Base-by-base conservation (phyloP, 768 basidiomycete species). In the Cantharellus anzutake region DNA sequence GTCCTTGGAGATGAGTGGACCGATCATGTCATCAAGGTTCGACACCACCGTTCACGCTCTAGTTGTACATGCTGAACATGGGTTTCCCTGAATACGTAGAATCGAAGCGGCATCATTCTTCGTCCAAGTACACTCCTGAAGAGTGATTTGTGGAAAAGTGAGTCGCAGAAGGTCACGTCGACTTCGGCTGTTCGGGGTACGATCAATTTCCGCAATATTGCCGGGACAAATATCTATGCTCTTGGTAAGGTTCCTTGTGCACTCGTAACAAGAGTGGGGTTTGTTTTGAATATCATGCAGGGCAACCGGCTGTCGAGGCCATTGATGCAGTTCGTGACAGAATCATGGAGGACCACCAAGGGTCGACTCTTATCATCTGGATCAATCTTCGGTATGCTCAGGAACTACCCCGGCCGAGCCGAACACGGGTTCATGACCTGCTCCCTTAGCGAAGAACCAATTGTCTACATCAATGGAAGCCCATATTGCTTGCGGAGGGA, bases 1-100 rank as follows among this genome's bases (percentile, higher is more conserved):
- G 80, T 96, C 51, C 73, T 93, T 1, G 94, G 91, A 3, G 93
- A 97, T 67, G 96, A 99, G 69, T 98, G 90, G 73, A 90, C 89
- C 2, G 86, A 88, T 48, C 88, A 93, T 68, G 90, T 98, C 51
- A 81, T 99, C 40, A 85, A 85, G 76, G 88, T 86, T 60, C 38
- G 75, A 16, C 44, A 11, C 44, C 29, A 11, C 44, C 11, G 29
- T 11, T 48, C 44, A 29, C 29, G 11, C 14, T 41, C 53, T 34
- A 55, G 40, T 60, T 29, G 35, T 29, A 0, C 20, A 29, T 56
- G 4, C 29, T 44, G 37, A 5, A 14, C 38, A 11, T 56, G 42
- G 14, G 50, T 29, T 29, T 29, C 20, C 20, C 20, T 29, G 20
- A 29, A 29, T 29, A 29, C 20, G 60, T 65, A 92, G 82, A 86